phyloP scores from a whole-genome alignment of 768 basidiomycete species.

The Tylopilus cervinicoccineus region DNA sequence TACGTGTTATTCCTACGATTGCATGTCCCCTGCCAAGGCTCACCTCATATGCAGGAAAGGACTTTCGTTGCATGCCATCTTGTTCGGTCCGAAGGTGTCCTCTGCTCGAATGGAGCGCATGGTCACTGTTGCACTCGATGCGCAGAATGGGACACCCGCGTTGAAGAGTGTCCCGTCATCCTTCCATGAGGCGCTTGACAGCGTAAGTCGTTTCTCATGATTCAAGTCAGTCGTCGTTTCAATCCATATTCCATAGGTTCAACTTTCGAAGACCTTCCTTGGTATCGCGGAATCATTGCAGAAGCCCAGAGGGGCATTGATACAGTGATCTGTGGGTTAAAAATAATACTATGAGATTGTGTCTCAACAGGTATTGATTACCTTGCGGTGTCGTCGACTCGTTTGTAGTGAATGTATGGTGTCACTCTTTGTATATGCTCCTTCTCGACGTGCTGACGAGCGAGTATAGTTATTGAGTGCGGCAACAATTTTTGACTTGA shows the following conservation, averaged over 20 bases:
- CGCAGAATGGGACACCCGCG: conserved; percentile 34
- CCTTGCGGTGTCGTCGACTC: no score
- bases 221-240: background rate
- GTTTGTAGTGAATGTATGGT: no score
- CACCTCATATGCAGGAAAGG: conserved; percentile 37
- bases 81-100: conserved; percentile 41
- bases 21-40: background rate
- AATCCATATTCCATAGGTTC: conserved; percentile 34
- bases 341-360: background rate
- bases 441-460: no score
- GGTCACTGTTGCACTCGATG: conserved; percentile 45
- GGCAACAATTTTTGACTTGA: no score
- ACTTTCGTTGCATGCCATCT: conserved; percentile 54
- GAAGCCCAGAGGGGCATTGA: conserved; percentile 47
- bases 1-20: conserved; percentile 14
- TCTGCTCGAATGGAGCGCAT: conserved; percentile 37
- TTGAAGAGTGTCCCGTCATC: conserved; percentile 36
- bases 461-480: no score
- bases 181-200: conserved; percentile 47
- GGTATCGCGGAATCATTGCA: conserved; percentile 53
- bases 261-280: conserved; percentile 51
- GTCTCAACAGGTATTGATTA: background rate
- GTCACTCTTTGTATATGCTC: no score
- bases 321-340: conserved; percentile 22
- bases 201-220: conserved; percentile 30